Conservation (phyloP, 169 alveolate genomes). For the Eimeria brunetti region DNA sequence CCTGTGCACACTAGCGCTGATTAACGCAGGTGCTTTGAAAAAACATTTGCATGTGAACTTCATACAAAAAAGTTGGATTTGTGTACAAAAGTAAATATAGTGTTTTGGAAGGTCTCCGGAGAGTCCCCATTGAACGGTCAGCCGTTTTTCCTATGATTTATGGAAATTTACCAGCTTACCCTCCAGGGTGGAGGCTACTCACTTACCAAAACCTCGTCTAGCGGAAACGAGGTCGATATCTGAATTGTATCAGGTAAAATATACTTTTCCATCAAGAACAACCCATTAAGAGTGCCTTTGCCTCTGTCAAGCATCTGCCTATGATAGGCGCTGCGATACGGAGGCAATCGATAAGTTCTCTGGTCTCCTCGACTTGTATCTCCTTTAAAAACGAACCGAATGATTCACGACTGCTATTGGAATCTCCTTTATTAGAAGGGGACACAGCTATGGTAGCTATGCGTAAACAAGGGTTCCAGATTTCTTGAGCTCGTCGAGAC, state of each 20-base stretch:
- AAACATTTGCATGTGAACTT: not conserved
- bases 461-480: too few relatives aligned
- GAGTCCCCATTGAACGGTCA: too few relatives aligned
- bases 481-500: too few relatives aligned
- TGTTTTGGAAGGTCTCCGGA: too few relatives aligned
- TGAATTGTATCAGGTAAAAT: not conserved
- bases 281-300: not conserved
- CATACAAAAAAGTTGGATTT: not conserved
- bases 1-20: not conserved
- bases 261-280: not conserved
- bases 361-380: not conserved
- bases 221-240: too few relatives aligned
- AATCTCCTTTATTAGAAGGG: too few relatives aligned
- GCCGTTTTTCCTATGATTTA: not conserved
- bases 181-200: too few relatives aligned
- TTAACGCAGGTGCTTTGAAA: not conserved
- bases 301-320: not conserved
- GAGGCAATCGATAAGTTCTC: not conserved
- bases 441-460: too few relatives aligned
- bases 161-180: too few relatives aligned
- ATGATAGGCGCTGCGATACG: not conserved
- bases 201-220: too few relatives aligned
- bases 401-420: too few relatives aligned
- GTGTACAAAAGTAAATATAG: too few relatives aligned
- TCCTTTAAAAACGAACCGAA: not conserved